Conservation (phyloP, 2,329 filamentous ascomycete species). For the Colletotrichum sp. region DNA sequence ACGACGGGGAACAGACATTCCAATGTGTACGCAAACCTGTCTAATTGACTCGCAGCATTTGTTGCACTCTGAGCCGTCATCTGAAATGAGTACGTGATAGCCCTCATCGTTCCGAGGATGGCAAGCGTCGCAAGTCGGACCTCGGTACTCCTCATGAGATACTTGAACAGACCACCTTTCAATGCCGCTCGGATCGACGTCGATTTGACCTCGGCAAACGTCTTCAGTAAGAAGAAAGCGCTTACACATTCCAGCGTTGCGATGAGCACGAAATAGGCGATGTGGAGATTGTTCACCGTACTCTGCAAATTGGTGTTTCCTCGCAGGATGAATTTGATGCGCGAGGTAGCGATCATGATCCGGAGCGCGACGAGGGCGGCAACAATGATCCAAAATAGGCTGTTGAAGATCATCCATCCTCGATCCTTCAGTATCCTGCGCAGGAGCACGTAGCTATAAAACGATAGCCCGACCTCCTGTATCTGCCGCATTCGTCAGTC, state of each 20-base stretch:
- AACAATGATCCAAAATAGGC: constrained; percentile 63
- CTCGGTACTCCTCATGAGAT: constrained; percentile 45
- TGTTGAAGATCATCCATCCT: constrained; percentile 48
- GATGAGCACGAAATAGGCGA: constrained; percentile 45
- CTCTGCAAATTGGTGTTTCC: constrained; percentile 27
- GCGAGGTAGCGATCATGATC: constrained; percentile 36
- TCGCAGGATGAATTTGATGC: constrained; percentile 33
- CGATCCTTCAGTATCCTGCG: constrained; percentile 52
- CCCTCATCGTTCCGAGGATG: constrained; percentile 41
- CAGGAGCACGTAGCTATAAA: constrained; percentile 58
- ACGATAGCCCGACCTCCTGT: constrained; percentile 48
- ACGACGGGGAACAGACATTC: constrained; percentile 47
- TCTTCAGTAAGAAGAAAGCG: constrained; percentile 42
- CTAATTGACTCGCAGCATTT: constrained; percentile 39
- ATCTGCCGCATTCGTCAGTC: constrained; percentile 29
- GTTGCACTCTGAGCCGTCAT: constrained; percentile 39
- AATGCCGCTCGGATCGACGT: constrained; percentile 33
- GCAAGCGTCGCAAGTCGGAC: constrained; percentile 41
- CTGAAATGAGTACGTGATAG: constrained; percentile 46
- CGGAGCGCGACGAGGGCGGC: constrained; percentile 55
- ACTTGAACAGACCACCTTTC: constrained; percentile 36
- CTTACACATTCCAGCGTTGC: constrained; percentile 44
- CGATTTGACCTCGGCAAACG: constrained; percentile 36
- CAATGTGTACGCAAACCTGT: constrained; percentile 45
- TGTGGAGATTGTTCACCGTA: constrained; percentile 41